Percentiles rank a stretch among this genome's conserved stretches.
Evolutionary conservation across 192 early-diverging fungal species (phyloP).

Genomic region (Mortierella alpina): DNA sequence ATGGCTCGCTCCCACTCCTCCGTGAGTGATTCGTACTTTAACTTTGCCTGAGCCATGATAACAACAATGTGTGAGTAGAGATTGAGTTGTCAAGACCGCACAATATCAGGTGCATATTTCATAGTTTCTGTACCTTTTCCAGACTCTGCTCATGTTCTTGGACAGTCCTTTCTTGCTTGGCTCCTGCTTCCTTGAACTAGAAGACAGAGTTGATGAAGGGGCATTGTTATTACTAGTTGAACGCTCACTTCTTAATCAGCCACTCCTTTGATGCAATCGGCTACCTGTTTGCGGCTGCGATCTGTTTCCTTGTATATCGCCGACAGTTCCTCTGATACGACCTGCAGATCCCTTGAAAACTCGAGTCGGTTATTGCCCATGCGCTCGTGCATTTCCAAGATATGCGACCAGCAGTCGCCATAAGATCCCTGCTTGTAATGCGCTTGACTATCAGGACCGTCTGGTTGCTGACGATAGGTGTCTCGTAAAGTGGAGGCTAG

Average conservation of each 20-base stretch:
- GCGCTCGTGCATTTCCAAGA: constrained; percentile 85
- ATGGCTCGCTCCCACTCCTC: constrained; percentile 89
- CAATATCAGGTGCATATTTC: no score
- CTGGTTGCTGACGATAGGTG: constrained; percentile 65
- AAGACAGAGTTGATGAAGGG: not conserved
- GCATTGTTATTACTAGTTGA: not conserved
- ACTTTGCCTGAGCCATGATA: constrained; percentile 62
- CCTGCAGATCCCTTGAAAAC: constrained; percentile 74
- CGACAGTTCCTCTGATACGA: constrained; percentile 85
- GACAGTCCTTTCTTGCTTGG: constrained; percentile 78
- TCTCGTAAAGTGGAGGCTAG: constrained; percentile 73
- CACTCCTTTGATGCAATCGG: not conserved
- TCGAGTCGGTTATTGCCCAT: constrained; percentile 84
- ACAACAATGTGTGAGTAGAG: not conserved
- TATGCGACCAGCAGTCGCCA: constrained; percentile 79
- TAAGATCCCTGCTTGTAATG: constrained; percentile 66
- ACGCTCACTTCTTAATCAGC: not conserved
- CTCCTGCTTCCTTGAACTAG: constrained; percentile 85
- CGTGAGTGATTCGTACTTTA: constrained; percentile 81
- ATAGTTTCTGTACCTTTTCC: constrained; percentile 77
- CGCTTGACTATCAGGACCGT: constrained; percentile 30
- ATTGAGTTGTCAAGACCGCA: not conserved
- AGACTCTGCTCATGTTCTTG: constrained; percentile 81
- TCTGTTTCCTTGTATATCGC: constrained; percentile 82
- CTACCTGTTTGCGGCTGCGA: constrained; percentile 80